A percentile compares a stretch with the other conserved stretches of the same genome.
These are phyloP conservation scores for Moringa oleifera DNA, from an alignment of 345 rosid genomes.

Conservation along the genomic window DNA sequence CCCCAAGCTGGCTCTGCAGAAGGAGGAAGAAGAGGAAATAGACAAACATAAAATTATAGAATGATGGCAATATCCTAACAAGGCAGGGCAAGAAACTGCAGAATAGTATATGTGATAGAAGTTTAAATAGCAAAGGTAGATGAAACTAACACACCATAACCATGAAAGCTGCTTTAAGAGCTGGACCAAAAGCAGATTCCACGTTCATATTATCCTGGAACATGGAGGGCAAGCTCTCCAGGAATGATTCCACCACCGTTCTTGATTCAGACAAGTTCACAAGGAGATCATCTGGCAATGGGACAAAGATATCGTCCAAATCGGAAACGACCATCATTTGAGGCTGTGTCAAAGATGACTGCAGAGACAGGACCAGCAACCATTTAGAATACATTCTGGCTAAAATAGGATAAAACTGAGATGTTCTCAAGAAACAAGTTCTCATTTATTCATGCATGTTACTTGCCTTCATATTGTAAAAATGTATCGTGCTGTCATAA, in stretches of 20 bases:
- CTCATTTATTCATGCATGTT: slow-evolving; percentile 9
- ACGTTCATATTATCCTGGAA: slow-evolving; percentile 82
- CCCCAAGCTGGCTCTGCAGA: slow-evolving; percentile 86
- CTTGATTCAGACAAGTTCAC: slow-evolving; percentile 98
- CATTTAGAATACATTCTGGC: slow-evolving; percentile 7
- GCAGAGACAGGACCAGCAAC: slow-evolving; percentile 30
- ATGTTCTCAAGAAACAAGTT: slow-evolving; percentile 9
- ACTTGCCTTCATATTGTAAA: slow-evolving; percentile 96
- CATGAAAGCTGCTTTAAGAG: slow-evolving; percentile 91
- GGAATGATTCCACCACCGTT: slow-evolving; percentile 81
- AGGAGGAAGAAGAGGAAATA: slow-evolving; percentile 9
- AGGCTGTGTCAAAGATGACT: slow-evolving; percentile 97
- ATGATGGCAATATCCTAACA: slow-evolving; percentile 2
- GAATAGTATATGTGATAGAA: slow-evolving; percentile 2
- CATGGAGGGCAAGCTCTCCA: slow-evolving; percentile 93
- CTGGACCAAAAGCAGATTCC: slow-evolving; percentile 99
- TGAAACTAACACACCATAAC: slow-evolving; percentile 67
- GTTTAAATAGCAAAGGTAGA: slow-evolving; percentile 9
- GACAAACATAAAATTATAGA: not conserved
- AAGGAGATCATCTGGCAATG: slow-evolving; percentile 96
- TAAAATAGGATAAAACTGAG: slow-evolving; percentile 4
- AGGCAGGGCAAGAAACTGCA: not conserved
- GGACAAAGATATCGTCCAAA: slow-evolving; percentile 87
- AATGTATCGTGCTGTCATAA: slow-evolving; percentile 93
- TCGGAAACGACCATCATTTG: slow-evolving; percentile 99